Conservation (phyloP, 768 basidiomycete species). For the Rhodotorula diobovata region DNA sequence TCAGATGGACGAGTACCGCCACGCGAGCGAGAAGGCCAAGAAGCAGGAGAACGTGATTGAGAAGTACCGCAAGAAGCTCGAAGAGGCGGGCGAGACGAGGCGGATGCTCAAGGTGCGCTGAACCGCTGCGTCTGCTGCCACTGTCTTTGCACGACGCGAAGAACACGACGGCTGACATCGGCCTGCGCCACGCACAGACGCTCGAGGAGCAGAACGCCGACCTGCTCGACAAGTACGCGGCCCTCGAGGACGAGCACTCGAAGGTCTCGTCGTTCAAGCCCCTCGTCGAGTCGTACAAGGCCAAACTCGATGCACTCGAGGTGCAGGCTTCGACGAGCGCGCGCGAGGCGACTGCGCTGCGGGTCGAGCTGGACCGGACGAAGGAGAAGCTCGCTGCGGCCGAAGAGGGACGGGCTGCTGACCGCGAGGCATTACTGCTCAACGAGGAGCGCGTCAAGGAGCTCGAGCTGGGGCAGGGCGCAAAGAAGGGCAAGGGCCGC, state of each 20-base stretch:
- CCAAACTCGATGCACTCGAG: conserved; percentile 76
- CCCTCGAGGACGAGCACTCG: conserved; percentile 85
- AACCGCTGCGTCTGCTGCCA: fast-evolving
- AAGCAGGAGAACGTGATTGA: conserved; percentile 98
- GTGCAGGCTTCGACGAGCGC: conserved; percentile 60
- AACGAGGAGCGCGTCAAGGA: conserved; percentile 88
- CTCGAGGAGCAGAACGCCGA: conserved; percentile 89
- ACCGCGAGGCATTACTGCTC: conserved; percentile 76
- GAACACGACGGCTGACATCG: no score
- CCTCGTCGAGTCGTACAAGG: conserved; percentile 86
- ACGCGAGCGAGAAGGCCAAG: conserved; percentile 82
- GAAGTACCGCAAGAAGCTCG: conserved; percentile 97
- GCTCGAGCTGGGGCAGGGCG: conserved; percentile 58
- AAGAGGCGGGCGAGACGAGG: conserved; percentile 72
- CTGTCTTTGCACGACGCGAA: background rate
- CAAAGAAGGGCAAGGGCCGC: conserved; percentile 50
- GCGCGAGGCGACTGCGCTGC: conserved; percentile 67
- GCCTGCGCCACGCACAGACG: background rate
- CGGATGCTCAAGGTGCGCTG: conserved; percentile 48
- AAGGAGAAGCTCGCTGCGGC: conserved; percentile 60
- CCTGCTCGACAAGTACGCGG: conserved; percentile 82
- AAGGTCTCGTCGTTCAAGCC: conserved; percentile 81
- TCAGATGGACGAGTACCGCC: conserved; percentile 88
- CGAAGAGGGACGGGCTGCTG: conserved; percentile 65
- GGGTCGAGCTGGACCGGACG: conserved; percentile 72